Base-by-base conservation (phyloP, 2,329 filamentous ascomycete species). In the Aspergillus sp. region DNA sequence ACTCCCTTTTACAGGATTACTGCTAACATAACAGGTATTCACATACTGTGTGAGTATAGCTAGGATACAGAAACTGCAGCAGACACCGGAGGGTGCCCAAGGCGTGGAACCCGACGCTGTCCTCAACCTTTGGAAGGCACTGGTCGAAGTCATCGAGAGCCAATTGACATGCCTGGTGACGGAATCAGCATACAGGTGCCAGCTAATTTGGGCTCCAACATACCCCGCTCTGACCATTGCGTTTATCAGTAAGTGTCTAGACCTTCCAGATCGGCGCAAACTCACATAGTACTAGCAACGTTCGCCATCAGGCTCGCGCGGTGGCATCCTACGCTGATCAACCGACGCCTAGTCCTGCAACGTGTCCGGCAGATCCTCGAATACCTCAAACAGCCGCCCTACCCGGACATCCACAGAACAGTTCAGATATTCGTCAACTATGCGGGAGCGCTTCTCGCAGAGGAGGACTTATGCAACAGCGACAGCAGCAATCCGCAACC, bases 351-450 rank as follows among this genome's bases (percentile, higher is more conserved):
- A 11, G 60, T 73, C 8, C 60, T 73, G 13, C 68, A 71, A 44
- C 48, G 71, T 55, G 71, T 66, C 9, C 67, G 72, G 38, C 65
- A 62, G 42, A 71, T 73, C 24, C 68, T 69, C 43, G 71, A 72
- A 42, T 71, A 72, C 49, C 58, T 73, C 17, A 73, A 71, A 47
- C 68, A 71, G 34, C 71, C 71, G 15, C 71, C 71, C 0, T 73
- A 73, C 48, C 71, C 71, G n/a, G 71, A 73, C 30, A 72, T 73
- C n/a, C 71, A 73, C 55, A 67, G 71, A 26, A 73, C 71, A 4
- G 71, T 73, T 24, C 73, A 71, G 24, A 71, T 73, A 50, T 73
- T 73, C 45, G 69, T 71, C 41, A 72, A 71, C 54, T 73, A 73
- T 38, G 71, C 68, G 34, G 64, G 71, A 17, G 70, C 70, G 8